Evolutionary conservation across 495 filamentous ascomycete genomes (phyloP).

Genomic region (Aspergillus homomorphus): DNA sequence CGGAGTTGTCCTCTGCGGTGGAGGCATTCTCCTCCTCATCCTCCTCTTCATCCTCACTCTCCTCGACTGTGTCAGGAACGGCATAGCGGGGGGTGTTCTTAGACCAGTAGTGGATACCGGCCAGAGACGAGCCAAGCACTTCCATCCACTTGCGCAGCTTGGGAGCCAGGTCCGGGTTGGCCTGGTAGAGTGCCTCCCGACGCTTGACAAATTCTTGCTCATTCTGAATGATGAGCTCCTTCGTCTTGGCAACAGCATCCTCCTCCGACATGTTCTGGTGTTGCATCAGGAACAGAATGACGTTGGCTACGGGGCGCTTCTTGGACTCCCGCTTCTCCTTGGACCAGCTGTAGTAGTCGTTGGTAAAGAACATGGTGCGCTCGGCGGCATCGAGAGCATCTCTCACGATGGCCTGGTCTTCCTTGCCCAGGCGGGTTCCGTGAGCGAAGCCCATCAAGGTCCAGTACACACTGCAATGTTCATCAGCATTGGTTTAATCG

Average conservation of each 20-base stretch:
- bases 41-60: constrained; percentile 9
- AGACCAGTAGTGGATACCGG: constrained; percentile 19
- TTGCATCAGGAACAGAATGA: constrained; percentile 15
- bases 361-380: constrained; percentile 20
- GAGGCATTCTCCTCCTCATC: constrained; percentile 1
- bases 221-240: constrained; percentile 12
- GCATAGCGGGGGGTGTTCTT: constrained; percentile 14
- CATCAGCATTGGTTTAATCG: neutral
- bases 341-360: constrained; percentile 20
- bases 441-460: constrained; percentile 16
- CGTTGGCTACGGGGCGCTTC: constrained; percentile 12
- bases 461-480: constrained; percentile 8
- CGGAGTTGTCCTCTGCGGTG: neutral
- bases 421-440: constrained; percentile 14
- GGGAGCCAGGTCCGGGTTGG: constrained; percentile 11
- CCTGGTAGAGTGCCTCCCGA: constrained; percentile 13
- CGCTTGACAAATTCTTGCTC: constrained; percentile 12
- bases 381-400: constrained; percentile 13
- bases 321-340: constrained; percentile 13
- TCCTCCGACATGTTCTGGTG: constrained; percentile 18
- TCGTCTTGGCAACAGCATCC: constrained; percentile 9
- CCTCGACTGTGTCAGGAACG: constrained; percentile 5
- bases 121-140: constrained; percentile 10
- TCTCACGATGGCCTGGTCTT: constrained; percentile 16
- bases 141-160: constrained; percentile 19